Conservation (phyloP, 495 filamentous ascomycete genomes). For the Pyronema omphalodes region DNA sequence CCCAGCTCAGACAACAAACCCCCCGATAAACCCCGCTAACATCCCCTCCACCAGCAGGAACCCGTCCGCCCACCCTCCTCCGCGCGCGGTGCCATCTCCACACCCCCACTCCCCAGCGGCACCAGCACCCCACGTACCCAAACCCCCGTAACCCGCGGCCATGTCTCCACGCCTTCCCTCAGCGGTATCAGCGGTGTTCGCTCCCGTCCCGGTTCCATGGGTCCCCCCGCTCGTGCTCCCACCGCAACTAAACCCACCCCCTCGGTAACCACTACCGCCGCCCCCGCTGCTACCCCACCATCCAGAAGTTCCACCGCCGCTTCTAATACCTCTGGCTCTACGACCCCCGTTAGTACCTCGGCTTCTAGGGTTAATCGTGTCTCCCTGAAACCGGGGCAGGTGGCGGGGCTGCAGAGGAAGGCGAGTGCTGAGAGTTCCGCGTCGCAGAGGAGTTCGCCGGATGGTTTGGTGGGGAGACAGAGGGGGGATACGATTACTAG, state of each 20-base stretch:
- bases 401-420: constrained; percentile 10
- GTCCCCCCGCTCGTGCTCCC: constrained; percentile 35
- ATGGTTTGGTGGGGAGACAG: background rate
- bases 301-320: constrained; percentile 1
- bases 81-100: constrained; percentile 29
- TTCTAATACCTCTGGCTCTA: background rate
- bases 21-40: too few species aligned
- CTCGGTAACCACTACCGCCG: constrained; percentile 10
- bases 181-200: constrained; percentile 3
- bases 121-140: constrained; percentile 40
- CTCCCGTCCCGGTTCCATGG: constrained; percentile 43
- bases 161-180: constrained; percentile 1
- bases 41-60: background rate
- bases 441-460: constrained; percentile 15
- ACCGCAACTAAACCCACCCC: background rate
- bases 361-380: constrained; percentile 7
- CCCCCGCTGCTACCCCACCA: constrained; percentile 14
- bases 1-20: too few species aligned
- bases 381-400: constrained; percentile 16
- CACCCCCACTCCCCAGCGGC: constrained; percentile 36
- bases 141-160: constrained; percentile 32
- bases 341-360: background rate
- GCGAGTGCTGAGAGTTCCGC: constrained; percentile 9
- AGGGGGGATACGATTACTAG: background rate
- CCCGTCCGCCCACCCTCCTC: constrained; percentile 5